A percentile compares a stretch with the other conserved stretches of the same genome.
These are phyloP conservation scores for Stentor roeselii DNA, from an alignment of 73 alveolate species.

Conservation along the genomic window DNA sequence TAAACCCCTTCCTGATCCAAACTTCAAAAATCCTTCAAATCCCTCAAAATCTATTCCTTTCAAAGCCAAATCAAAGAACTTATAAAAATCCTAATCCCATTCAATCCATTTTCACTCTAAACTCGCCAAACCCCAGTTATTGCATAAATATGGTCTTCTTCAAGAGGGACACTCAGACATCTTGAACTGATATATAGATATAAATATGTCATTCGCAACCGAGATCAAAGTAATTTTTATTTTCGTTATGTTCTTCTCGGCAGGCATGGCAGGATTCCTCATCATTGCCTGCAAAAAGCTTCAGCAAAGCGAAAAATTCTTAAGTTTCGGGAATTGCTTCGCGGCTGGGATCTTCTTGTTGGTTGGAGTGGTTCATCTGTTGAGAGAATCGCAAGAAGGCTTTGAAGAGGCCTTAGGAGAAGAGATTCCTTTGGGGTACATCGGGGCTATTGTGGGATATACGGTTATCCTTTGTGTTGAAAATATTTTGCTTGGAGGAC, in stretches of 20 bases:
- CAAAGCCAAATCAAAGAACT: background rate
- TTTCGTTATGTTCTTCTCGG: background rate
- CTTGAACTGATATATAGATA: background rate
- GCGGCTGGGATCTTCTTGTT: constrained; percentile 4
- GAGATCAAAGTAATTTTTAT: background rate
- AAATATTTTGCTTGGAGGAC: background rate
- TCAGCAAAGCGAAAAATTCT: background rate
- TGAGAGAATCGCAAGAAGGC: background rate
- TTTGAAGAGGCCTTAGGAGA: background rate
- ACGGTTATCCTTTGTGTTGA: background rate
- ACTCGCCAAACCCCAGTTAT: background rate
- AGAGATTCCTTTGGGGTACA: background rate
- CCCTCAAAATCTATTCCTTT: background rate
- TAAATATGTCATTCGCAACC: background rate
- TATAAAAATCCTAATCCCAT: background rate
- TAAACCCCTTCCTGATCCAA: too few relatives aligned
- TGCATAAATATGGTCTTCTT: background rate
- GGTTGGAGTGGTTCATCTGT: constrained; percentile 1
- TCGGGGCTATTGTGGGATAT: background rate
- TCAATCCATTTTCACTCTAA: background rate
- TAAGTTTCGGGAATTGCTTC: constrained; percentile 4
- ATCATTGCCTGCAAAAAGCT: too few relatives aligned
- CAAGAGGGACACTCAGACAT: background rate
- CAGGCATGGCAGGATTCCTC: background rate
- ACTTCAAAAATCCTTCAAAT: too few relatives aligned